Base-by-base conservation (phyloP, 345 rosid species). In the Linum trigynum region DNA sequence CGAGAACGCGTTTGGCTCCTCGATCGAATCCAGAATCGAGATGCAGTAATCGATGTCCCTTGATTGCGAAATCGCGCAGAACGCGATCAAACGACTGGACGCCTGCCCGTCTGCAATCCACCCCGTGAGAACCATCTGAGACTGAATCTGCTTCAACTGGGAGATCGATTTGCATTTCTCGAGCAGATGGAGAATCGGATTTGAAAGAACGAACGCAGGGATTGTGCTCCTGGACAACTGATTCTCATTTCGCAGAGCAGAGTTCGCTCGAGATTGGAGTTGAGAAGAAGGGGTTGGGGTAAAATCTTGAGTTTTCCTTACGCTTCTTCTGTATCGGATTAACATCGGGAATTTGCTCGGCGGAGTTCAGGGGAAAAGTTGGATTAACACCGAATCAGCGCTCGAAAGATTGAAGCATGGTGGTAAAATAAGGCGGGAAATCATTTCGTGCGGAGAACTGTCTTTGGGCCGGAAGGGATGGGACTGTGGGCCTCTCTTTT, bases 91-190 rank as follows among this genome's bases (percentile, higher is more conserved):
- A 61, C 86, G 83, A 72, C 98, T 86, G 35, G 84, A 74, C 14
- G 89, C 89, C 12, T 84, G 74, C 55, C 78, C 71, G 62, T 90
- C 89, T 0, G 69, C 67, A 38, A 84, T 77, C 36, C 81, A 72
- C 56, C 87, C 90, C 5, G 79, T 79, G 64, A 77, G 38, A 51
- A 69, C 71, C 83, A 85, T 78, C 72, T 80, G 96, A 70, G 95
- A 68, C 72, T 89, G 97, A 57, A 89, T 79, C 75, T 87, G 90
- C 76, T 80, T 87, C 76, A 87, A 39, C 16, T 92, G 92, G 66
- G 71, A 23, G 38, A 86, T 61, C 48, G 83, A 81, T 41, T 75
- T 69, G 85, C 83, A 86, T 45, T 80, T 76, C 61, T 86, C 86
- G 48, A 86, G 84, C 0, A 85, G 48, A 4, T 81, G 79, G 40